Evolutionary conservation across 2,329 filamentous ascomycete genomes (phyloP), one percentile per base, ranked within the genome.

Genomic region (Thelonectria blattea): DNA sequence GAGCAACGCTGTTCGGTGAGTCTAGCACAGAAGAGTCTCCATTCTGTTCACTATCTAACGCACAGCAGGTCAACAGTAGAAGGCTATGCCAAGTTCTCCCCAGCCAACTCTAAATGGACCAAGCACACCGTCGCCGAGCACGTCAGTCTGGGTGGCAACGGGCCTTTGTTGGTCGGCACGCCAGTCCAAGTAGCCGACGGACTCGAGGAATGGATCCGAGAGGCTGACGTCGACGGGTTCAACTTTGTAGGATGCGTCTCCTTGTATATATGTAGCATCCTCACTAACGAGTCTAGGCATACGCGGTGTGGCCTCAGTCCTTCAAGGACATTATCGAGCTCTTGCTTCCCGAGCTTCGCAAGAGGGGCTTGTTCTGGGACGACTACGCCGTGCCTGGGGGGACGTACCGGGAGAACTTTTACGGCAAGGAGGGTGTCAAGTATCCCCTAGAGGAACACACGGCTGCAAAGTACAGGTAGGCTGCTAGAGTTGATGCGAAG

Each of bases 141-240:
- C 64, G 84, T 91, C 51, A 85, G 84, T 43, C 81, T 91, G 12
- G 89, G 89, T 5, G 89, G 89, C 1, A 82, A 90, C 17, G 88
- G 88, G 0, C 85, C 88, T 0, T 81, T 87, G 0, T 73, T 87
- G 3, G 85, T 91, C 0, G 89, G 90, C 0, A 91, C 87, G 0
- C 78, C 89, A 0, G 73, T 80, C 15, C 83, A 86, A 64, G 88
- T 91, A 1, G 89, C 87, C 0, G 88, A 92, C 70, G 81, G 83
- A 45, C 79, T 92, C 57, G 87, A 92, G 74, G 74, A 79, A 1
- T 92, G 89, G 89, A 79, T 91, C 0, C 69, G 78, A 6, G 88
- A 91, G 71, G 88, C 87, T 0, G 89, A 91, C 65, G 83, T 92
- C 1, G 89, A 92, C 69, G 89, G 89, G 0, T 92, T 92, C 75